These are phyloP conservation scores for Rhizopogon salebrosus DNA, from an alignment of 768 basidiomycete genomes.

Conservation along the genomic window DNA sequence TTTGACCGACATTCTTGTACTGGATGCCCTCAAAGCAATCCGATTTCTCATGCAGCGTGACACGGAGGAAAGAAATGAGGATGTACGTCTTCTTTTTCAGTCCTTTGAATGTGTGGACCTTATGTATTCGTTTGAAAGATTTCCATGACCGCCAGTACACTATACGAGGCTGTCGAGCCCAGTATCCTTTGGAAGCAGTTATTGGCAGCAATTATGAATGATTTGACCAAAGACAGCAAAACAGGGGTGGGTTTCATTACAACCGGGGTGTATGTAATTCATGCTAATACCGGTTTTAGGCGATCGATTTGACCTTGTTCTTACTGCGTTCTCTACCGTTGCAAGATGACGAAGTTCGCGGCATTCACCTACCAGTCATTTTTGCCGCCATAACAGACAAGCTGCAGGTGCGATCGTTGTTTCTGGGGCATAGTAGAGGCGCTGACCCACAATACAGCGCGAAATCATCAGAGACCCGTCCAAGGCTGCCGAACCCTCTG, in stretches of 20 bases:
- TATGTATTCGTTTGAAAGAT: conserved; percentile 36
- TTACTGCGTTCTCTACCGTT: conserved; percentile 65
- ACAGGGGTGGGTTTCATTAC: conserved; percentile 40
- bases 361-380: conserved; percentile 74
- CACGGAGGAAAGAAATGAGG: conserved; percentile 46
- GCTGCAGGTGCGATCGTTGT: conserved; percentile 46
- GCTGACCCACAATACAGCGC: conserved; percentile 22
- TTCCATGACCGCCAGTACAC: conserved; percentile 75
- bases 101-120: neutral
- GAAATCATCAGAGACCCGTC: conserved; percentile 32
- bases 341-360: conserved; percentile 85
- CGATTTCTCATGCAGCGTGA: conserved; percentile 48
- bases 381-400: conserved; percentile 65
- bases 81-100: conserved; percentile 38
- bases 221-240: conserved; percentile 40
- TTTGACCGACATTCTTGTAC: conserved; percentile 72
- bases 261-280: neutral
- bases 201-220: conserved; percentile 48
- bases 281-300: conserved; percentile 34
- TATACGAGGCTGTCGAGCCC: conserved; percentile 93
- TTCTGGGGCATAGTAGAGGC: neutral
- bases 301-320: conserved; percentile 64
- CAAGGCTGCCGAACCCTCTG: conserved; percentile 29
- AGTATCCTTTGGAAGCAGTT: conserved; percentile 81
- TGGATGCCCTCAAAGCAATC: conserved; percentile 76